phyloP scores from a whole-genome alignment of 768 basidiomycete species.

The Pilatotrama ljubarskyi region DNA sequence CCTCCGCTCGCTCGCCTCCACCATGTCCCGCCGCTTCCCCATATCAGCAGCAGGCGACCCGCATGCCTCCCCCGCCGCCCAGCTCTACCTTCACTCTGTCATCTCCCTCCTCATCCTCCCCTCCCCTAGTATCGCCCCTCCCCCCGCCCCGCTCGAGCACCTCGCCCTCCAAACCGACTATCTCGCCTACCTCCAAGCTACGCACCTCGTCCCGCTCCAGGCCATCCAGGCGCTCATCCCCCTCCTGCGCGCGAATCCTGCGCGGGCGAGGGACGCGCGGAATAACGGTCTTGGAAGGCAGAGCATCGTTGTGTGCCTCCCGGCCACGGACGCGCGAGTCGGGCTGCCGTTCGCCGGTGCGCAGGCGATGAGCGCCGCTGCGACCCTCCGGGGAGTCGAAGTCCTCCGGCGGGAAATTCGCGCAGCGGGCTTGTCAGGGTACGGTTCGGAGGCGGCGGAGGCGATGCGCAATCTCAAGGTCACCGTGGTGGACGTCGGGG shows the following conservation, averaged over 20 bases:
- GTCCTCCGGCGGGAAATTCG: slow-evolving; percentile 74
- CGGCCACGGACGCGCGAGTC: slow-evolving; percentile 68
- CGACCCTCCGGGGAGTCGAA: slow-evolving; percentile 69
- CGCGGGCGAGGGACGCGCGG: slow-evolving; percentile 50
- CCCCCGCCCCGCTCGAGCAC: slow-evolving; percentile 67
- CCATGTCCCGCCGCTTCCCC: slow-evolving; percentile 81
- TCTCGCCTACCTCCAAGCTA: slow-evolving; percentile 68
- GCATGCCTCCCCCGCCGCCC: slow-evolving; percentile 60
- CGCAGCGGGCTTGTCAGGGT: slow-evolving; percentile 53
- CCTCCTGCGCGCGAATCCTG: slow-evolving; percentile 67
- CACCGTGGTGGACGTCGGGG: slow-evolving; percentile 73
- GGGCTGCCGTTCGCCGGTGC: slow-evolving; percentile 68
- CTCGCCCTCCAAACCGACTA: slow-evolving; percentile 63
- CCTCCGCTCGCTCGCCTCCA: slow-evolving; percentile 77
- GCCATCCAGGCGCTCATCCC: slow-evolving; percentile 77
- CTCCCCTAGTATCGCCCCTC: slow-evolving; percentile 32
- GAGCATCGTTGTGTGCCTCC: slow-evolving; percentile 72
- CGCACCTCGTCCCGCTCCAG: slow-evolving; percentile 77
- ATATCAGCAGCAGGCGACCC: slow-evolving; percentile 80
- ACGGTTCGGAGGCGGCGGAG: slow-evolving; percentile 53
- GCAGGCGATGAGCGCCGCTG: slow-evolving; percentile 75
- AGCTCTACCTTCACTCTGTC: slow-evolving; percentile 75
- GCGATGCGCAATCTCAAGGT: slow-evolving; percentile 68
- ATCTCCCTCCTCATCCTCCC: slow-evolving; percentile 72
- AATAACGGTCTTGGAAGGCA: slow-evolving; percentile 41